Percentiles rank a stretch among this genome's conserved stretches.
These are phyloP conservation scores for Urtica urens DNA, from an alignment of 306 rosid genomes.

Conservation along the genomic window DNA sequence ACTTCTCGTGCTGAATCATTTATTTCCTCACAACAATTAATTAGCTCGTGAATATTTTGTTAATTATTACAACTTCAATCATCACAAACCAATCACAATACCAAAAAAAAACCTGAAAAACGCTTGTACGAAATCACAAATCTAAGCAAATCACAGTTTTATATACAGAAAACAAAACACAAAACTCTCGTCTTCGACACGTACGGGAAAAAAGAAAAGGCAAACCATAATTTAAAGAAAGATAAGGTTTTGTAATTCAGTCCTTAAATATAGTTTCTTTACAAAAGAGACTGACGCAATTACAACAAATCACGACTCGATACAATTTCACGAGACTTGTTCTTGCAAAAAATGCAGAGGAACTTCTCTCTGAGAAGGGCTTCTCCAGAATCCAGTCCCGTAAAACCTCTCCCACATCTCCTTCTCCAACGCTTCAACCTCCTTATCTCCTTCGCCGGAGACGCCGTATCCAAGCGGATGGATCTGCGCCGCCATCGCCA, in stretches of 20 bases:
- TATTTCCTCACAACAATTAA: too few species aligned
- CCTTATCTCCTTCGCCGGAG: slow-evolving; percentile 19
- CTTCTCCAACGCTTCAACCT: slow-evolving; percentile 42
- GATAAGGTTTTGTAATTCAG: neutral
- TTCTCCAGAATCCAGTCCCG: slow-evolving; percentile 75
- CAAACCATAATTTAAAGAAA: too few species aligned
- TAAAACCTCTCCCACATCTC: slow-evolving; percentile 87
- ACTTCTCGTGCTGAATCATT: too few species aligned
- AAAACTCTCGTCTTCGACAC: too few species aligned
- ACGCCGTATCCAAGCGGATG: slow-evolving; percentile 3
- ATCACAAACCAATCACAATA: too few species aligned
- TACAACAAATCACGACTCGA: neutral
- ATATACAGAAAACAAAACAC: too few species aligned
- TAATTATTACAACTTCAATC: too few species aligned
- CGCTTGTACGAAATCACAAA: too few species aligned
- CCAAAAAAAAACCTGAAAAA: too few species aligned
- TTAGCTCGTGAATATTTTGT: too few species aligned
- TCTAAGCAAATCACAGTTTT: too few species aligned
- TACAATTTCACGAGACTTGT: neutral
- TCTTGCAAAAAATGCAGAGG: neutral
- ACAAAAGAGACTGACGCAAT: neutral
- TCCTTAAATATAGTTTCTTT: neutral
- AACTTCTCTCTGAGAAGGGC: slow-evolving; percentile 54
- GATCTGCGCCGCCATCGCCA: slow-evolving; percentile 16
- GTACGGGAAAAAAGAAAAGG: too few species aligned